A percentile compares a stretch with the other conserved stretches of the same genome.
Evolutionary conservation across 2,329 filamentous ascomycete genomes (phyloP).

Genomic region (Aspergillus ibericus): DNA sequence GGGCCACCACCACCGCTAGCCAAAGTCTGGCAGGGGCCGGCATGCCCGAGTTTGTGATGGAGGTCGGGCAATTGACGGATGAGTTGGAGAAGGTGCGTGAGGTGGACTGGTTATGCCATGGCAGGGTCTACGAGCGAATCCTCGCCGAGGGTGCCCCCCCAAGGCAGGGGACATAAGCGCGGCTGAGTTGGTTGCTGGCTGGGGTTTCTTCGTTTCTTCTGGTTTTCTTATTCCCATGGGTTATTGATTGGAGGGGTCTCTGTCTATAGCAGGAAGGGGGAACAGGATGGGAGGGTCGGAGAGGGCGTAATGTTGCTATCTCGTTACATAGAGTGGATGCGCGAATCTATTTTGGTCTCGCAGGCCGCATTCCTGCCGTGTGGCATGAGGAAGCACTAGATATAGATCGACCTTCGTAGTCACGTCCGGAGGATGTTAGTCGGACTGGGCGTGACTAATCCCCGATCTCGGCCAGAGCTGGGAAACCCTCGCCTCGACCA

Average conservation of each 20-base stretch:
- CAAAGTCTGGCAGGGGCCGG: slow-evolving; percentile 61
- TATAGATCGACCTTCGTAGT: too few species aligned
- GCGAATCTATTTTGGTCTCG: background rate
- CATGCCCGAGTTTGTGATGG: slow-evolving; percentile 61
- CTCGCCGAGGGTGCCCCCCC: slow-evolving; percentile 28
- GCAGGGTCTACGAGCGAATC: slow-evolving; percentile 57
- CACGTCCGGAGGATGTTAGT: too few species aligned
- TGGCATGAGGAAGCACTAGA: too few species aligned
- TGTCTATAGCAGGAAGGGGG: background rate
- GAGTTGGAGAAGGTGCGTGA: slow-evolving; percentile 57
- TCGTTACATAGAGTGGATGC: background rate
- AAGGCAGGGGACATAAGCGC: slow-evolving; percentile 13
- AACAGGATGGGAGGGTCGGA: background rate
- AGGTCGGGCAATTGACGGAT: slow-evolving; percentile 61
- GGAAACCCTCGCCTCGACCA: background rate
- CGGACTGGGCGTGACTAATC: background rate
- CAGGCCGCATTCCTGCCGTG: background rate
- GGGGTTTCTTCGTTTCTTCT: background rate
- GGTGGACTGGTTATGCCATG: slow-evolving; percentile 61
- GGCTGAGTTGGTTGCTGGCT: slow-evolving; percentile 2
- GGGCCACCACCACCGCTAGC: slow-evolving; percentile 58
- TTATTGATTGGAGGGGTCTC: background rate
- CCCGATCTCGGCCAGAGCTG: background rate
- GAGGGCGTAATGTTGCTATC: background rate
- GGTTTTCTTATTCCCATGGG: background rate